phyloP scores from a whole-genome alignment of 768 basidiomycete genomes.

The Trametes maxima region DNA sequence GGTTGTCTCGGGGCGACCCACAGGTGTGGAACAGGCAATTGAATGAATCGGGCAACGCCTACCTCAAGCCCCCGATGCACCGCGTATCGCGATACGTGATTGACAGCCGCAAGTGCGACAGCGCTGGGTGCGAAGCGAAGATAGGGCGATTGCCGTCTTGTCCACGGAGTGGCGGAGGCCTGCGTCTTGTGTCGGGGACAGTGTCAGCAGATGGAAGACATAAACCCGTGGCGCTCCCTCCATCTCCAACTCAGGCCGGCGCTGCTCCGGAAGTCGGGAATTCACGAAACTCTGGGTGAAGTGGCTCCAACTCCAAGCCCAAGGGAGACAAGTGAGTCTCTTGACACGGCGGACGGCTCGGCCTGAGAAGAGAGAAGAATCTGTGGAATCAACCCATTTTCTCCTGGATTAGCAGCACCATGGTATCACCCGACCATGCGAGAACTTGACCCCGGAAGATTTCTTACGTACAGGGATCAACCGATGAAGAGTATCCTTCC shows the following conservation, averaged over 20 bases:
- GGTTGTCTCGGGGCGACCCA: conserved; percentile 3
- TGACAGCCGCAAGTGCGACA: conserved; percentile 11
- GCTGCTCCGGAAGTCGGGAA: too few species aligned
- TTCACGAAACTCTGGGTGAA: too few species aligned
- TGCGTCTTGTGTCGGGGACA: neutral
- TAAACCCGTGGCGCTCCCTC: neutral
- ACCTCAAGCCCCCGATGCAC: conserved; percentile 18
- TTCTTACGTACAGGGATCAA: conserved; percentile 4
- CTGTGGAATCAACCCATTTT: neutral
- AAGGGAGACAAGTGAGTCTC: too few species aligned
- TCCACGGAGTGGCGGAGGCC: conserved; percentile 1
- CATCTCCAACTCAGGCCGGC: neutral
- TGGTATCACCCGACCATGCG: conserved; percentile 6
- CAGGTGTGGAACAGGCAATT: conserved; percentile 3
- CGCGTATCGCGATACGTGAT: conserved; percentile 22
- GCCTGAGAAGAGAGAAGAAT: conserved; percentile 1
- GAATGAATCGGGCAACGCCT: conserved; percentile 9
- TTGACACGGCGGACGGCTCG: neutral
- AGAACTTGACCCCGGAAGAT: conserved; percentile 1
- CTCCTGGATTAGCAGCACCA: conserved; percentile 8
- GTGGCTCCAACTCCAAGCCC: too few species aligned
- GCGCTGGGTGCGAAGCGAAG: conserved; percentile 11
- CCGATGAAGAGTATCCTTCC: neutral
- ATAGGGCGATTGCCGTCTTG: conserved; percentile 17
- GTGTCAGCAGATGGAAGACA: conserved; percentile 1